Evolutionary conservation across 768 basidiomycete species (phyloP), one percentile per base, ranked within the genome.

Genomic region (Amanita jacksonii): DNA sequence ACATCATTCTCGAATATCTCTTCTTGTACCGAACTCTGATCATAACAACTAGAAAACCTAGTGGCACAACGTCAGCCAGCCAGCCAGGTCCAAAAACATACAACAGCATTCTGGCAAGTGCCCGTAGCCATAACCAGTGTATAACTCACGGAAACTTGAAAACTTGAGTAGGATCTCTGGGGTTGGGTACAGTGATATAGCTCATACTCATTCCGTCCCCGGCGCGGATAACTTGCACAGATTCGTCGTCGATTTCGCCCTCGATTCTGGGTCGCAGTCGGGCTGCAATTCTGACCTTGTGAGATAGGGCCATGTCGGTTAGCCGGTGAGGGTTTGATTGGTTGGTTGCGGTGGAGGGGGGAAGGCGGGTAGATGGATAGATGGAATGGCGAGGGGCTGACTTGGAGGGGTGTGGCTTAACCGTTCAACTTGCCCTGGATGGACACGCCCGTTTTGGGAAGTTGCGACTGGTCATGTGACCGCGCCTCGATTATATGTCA

Each of bases 11-110:
- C 64, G 52, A 87, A 91, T 45, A 92, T 85, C 50, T 85, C 77
- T 42, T 81, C 77, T 54, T 92, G 89, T 0, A 70, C 75, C 18
- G 84, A 78, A 25, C 59, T 54, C 44, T 78, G 73, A 56, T 77
- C 85, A 57, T 88, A 86, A 57, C 84, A 86, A 39, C 78, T 82
- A 28, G 85, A 71, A 53, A 89, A 77, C 24, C 84, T 87, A n/a
- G 49, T 0, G 4, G 16, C 25, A 35, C n/a, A n/a, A n/a, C n/a
- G n/a, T n/a, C n/a, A n/a, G n/a, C n/a, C n/a, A n/a, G n/a, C n/a
- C 22, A 33, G 1, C 23, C 22, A 16, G 50, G 50, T 43, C 52
- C 39, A 38, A 37, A 5, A 20, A 19, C 8, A 9, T 15, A 10
- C 16, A 46, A 19, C n/a, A 2, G 19, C 4, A 19, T 8, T 10